Base-by-base conservation (phyloP, 176 grass and related monocot genomes). In the Ensete ventricosum region DNA sequence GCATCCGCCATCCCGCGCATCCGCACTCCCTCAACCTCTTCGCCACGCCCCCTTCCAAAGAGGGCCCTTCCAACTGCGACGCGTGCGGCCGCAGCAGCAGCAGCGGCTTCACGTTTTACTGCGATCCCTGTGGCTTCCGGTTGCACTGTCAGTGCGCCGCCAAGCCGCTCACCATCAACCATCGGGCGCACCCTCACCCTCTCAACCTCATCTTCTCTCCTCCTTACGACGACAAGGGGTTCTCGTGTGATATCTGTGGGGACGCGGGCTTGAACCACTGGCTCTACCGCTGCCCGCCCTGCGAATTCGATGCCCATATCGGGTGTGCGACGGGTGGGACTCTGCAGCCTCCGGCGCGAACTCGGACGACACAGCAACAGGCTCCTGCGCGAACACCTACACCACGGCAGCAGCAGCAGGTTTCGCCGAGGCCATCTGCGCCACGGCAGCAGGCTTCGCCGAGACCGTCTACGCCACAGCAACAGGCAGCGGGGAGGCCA, bases 261-360 rank as follows among this genome's bases (percentile, higher is more conserved):
- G 26, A 9, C 73, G 19, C 14, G 29, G 73, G 73, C 14, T 9
- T 7, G 27, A 26, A 62, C 73, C 73, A 76, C 14, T 62, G 73
- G 73, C 73, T 76, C 55, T 76, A 76, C 17, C 73, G 73, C 55
- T 76, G 73, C 9, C 26, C 55, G 9, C 11, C 2, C 9, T 76
- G 73, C 73, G 55, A 76, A 9, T 76, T 76, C 73, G 73, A 76
- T 25, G 55, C 55, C 14, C 73, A 76, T 14, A 20, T 76, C 5
- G 73, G 55, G 54, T 76, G 73, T 8, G 73, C 26, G 9, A 49
- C 73, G 12, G 6, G 13, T 4, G 29, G 26, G 9, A 1, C 26
- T 22, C 20, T 17, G 14, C 53, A 53, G 22, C n/a, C 11, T 21
- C n/a, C 1, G 23, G 23, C 9, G n/a, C 72, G 8, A 22, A 11